phyloP scores from a whole-genome alignment of 352 stramenopile species.

The Pythium myriotylum region DNA sequence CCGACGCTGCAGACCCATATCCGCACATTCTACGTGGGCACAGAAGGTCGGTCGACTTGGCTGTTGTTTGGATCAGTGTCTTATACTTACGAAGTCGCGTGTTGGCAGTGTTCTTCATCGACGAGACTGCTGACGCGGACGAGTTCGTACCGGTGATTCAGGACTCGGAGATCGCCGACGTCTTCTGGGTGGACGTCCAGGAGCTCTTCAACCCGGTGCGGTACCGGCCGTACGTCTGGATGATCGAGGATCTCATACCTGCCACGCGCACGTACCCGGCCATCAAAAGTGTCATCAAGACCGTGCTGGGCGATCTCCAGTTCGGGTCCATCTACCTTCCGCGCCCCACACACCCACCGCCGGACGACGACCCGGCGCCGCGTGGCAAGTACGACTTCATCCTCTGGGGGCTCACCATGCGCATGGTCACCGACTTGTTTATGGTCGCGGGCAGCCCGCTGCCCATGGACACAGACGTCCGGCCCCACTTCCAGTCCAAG shows the following conservation, averaged over 20 bases:
- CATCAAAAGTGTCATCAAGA: slow-evolving; percentile 35
- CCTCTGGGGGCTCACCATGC: slow-evolving; percentile 83
- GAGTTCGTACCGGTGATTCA: slow-evolving; percentile 58
- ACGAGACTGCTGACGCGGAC: slow-evolving; percentile 47
- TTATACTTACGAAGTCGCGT: not conserved
- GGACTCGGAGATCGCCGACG: slow-evolving; percentile 69
- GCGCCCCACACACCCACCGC: slow-evolving; percentile 39
- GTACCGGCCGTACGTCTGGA: slow-evolving; percentile 61
- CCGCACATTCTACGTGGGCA: slow-evolving; percentile 66
- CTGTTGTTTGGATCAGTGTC: not conserved
- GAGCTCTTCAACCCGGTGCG: slow-evolving; percentile 66
- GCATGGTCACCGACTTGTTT: slow-evolving; percentile 65
- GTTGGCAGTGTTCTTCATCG: slow-evolving; percentile 72
- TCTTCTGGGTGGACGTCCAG: slow-evolving; percentile 83
- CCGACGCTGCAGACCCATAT: slow-evolving; percentile 64
- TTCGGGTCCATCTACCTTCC: slow-evolving; percentile 82
- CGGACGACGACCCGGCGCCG: slow-evolving; percentile 45
- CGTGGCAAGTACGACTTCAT: slow-evolving; percentile 74
- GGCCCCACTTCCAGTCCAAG: slow-evolving; percentile 61
- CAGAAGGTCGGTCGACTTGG: slow-evolving; percentile 42
- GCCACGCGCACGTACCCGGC: slow-evolving; percentile 36
- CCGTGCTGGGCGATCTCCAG: slow-evolving; percentile 53
- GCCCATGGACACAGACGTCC: slow-evolving; percentile 47
- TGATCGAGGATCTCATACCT: slow-evolving; percentile 59
- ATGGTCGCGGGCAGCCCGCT: slow-evolving; percentile 38